Conservation (phyloP, 805 yeast species). For the Scheffersomyces amazonensis region DNA sequence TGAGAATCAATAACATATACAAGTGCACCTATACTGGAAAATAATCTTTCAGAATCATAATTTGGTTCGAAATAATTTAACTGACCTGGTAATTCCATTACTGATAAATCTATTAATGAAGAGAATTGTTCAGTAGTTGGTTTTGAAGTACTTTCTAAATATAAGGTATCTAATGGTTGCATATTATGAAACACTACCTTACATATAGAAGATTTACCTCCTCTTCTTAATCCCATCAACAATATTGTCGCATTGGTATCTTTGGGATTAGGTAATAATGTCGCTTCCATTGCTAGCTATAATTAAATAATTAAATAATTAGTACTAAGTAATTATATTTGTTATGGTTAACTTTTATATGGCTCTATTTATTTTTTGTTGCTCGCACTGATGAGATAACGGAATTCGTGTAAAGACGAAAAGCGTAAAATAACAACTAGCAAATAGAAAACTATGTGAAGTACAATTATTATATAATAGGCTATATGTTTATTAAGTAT, state of each 20-base stretch:
- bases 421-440: too few relatives aligned
- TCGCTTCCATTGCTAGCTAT: conserved; percentile 19
- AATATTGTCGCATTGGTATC: conserved; percentile 78
- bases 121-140: conserved; percentile 84
- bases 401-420: too few relatives aligned
- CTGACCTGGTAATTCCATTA: conserved; percentile 95
- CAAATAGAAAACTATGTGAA: too few relatives aligned
- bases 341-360: too few relatives aligned
- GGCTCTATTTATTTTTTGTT: too few relatives aligned
- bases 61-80: conserved; percentile 83
- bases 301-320: too few relatives aligned
- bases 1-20: conserved; percentile 94
- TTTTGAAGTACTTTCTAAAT: conserved; percentile 83
- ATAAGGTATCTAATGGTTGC: conserved; percentile 92
- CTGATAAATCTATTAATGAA: conserved; percentile 80
- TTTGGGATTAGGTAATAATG: conserved; percentile 27
- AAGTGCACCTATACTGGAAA: conserved; percentile 81
- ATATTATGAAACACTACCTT: conserved; percentile 94
- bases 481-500: too few relatives aligned
- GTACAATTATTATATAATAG: too few relatives aligned
- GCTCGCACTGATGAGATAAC: too few relatives aligned
- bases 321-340: too few relatives aligned
- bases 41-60: conserved; percentile 73
- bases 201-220: conserved; percentile 94
- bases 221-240: conserved; percentile 83